A percentile compares a stretch with the other conserved stretches of the same genome.
Evolutionary conservation across 352 stramenopile species (phyloP).

Genomic region (Poterioochromonas sp.): DNA sequence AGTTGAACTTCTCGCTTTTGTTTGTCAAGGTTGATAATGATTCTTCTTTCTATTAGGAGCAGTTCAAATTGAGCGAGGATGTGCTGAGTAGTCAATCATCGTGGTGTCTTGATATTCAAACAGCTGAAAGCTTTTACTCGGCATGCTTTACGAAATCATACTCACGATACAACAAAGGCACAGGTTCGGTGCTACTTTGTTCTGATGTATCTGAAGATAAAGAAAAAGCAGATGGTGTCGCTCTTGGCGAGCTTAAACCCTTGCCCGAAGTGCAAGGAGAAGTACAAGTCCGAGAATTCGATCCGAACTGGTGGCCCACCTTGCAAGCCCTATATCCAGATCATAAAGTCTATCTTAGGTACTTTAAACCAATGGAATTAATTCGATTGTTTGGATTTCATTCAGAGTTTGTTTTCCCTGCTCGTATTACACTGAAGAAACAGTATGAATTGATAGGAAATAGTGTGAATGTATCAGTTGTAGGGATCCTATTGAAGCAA

Average conservation of each 20-base stretch:
- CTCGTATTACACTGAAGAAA: slow-evolving; percentile 35
- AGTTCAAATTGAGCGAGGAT: too few relatives aligned
- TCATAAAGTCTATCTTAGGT: slow-evolving; percentile 34
- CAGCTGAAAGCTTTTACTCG: too few relatives aligned
- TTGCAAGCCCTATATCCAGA: slow-evolving; percentile 20
- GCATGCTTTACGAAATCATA: slow-evolving; percentile 34
- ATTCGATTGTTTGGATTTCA: slow-evolving; percentile 43
- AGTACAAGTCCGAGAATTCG: background rate
- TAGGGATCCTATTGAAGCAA: slow-evolving; percentile 34
- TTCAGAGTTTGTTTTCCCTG: slow-evolving; percentile 41
- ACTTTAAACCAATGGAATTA: slow-evolving; percentile 45
- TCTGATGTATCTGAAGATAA: slow-evolving; percentile 20
- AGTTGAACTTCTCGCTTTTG: too few relatives aligned
- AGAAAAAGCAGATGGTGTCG: background rate
- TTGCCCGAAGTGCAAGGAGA: background rate
- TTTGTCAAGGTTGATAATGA: too few relatives aligned
- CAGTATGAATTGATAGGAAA: slow-evolving; percentile 43
- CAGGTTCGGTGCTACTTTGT: slow-evolving; percentile 38
- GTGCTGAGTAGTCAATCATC: background rate
- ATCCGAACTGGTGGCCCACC: slow-evolving; percentile 18
- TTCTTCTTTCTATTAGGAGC: too few relatives aligned
- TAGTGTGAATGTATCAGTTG: slow-evolving; percentile 44
- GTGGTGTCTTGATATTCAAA: slow-evolving; percentile 4
- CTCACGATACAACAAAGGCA: slow-evolving; percentile 36
- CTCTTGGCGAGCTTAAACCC: background rate